Evolutionary conservation across 768 basidiomycete species (phyloP).

Genomic region (Boletus barrowsii): DNA sequence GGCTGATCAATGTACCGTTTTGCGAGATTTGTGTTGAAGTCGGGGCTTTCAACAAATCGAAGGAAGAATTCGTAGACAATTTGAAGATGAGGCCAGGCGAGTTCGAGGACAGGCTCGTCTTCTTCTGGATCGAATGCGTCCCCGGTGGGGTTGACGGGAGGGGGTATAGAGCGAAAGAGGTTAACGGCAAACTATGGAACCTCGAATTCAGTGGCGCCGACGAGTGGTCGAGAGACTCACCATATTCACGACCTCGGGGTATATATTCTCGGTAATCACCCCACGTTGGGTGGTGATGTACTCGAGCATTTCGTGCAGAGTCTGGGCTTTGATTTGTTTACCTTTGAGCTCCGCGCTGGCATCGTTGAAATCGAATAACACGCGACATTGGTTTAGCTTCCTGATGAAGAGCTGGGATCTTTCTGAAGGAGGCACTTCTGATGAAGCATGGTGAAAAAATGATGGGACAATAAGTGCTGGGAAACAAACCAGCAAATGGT

Average conservation of each 20-base stretch:
- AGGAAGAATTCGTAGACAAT: constrained; percentile 99
- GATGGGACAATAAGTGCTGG: constrained; percentile 8
- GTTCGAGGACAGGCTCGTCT: constrained; percentile 97
- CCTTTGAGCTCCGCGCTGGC: constrained; percentile 92
- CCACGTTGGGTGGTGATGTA: constrained; percentile 96
- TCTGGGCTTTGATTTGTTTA: constrained; percentile 98
- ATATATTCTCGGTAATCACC: constrained; percentile 94
- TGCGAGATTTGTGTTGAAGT: constrained; percentile 97
- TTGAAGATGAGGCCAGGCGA: constrained; percentile 99
- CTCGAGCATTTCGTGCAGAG: constrained; percentile 97
- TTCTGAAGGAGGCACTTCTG: constrained; percentile 87
- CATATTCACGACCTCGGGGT: constrained; percentile 99
- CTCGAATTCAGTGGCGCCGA: constrained; percentile 4
- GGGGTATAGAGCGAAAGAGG: constrained; percentile 99
- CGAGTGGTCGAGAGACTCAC: constrained; percentile 43
- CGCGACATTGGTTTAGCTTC: constrained; percentile 94
- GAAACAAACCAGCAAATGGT: constrained; percentile 69
- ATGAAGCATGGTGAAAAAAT: neutral
- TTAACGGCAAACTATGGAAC: constrained; percentile 85
- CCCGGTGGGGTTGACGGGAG: constrained; percentile 96
- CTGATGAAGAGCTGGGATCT: constrained; percentile 88
- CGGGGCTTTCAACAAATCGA: constrained; percentile 94
- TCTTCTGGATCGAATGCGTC: constrained; percentile 99
- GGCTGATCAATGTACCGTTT: constrained; percentile 96
- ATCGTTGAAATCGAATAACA: constrained; percentile 98